Evolutionary conservation across 176 grass and related monocot species (phyloP).

Genomic region (Phoenix dactylifera): DNA sequence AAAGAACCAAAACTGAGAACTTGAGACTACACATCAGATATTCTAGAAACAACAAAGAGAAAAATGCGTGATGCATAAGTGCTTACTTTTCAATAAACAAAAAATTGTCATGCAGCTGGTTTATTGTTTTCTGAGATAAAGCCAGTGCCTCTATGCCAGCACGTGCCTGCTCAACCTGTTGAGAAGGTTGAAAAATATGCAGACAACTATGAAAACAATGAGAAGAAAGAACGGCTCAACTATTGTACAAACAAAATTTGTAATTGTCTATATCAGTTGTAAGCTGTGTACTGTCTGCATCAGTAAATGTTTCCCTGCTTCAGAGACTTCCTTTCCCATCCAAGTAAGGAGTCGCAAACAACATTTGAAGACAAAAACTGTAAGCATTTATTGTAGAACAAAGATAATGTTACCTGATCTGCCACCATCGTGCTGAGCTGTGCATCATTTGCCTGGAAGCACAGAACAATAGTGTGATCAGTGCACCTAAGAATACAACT

Average conservation of each 20-base stretch:
- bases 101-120: slow-evolving; percentile 79
- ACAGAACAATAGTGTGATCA: slow-evolving; percentile 19
- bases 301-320: too few relatives aligned
- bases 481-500: not conserved
- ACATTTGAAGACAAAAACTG: not conserved
- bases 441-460: slow-evolving; percentile 90
- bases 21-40: too few relatives aligned
- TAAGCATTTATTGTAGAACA: slow-evolving; percentile 1
- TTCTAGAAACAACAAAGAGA: not conserved
- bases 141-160: slow-evolving; percentile 81
- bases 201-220: not conserved
- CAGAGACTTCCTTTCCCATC: too few relatives aligned
- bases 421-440: slow-evolving; percentile 98
- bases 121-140: slow-evolving; percentile 92
- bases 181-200: not conserved
- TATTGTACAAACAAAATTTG: slow-evolving; percentile 5
- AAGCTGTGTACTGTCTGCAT: too few relatives aligned
- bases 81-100: slow-evolving; percentile 91
- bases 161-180: slow-evolving; percentile 89
- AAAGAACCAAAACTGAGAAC: too few relatives aligned
- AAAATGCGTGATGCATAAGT: slow-evolving; percentile 5
- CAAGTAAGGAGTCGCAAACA: too few relatives aligned
- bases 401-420: slow-evolving; percentile 58
- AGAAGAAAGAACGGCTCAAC: slow-evolving; percentile 3
- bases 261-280: too few relatives aligned